phyloP scores from a whole-genome alignment of 495 filamentous ascomycete species.

The Platismatia glauca region DNA sequence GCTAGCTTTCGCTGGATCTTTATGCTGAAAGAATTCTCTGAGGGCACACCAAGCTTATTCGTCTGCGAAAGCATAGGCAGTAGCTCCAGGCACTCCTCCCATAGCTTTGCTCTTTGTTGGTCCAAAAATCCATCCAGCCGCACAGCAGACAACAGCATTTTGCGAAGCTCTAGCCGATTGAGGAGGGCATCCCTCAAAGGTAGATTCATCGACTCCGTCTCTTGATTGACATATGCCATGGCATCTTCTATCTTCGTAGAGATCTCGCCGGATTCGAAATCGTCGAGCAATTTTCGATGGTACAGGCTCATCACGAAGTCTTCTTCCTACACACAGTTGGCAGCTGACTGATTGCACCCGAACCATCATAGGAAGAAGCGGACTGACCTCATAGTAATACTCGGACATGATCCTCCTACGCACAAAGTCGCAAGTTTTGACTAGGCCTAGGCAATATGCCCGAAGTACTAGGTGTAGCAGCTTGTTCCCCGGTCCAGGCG shows the following conservation, averaged over 20 bases:
- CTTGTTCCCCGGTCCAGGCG: constrained; percentile 32
- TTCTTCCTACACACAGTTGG: constrained; percentile 60
- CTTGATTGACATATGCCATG: constrained; percentile 42
- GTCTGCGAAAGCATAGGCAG: constrained; percentile 47
- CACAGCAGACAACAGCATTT: constrained; percentile 49
- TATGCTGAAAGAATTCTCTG: constrained; percentile 72
- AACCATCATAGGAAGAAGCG: neutral
- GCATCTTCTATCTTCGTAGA: constrained; percentile 53
- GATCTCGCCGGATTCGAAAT: constrained; percentile 49
- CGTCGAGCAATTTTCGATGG: constrained; percentile 62
- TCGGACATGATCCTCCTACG: constrained; percentile 64
- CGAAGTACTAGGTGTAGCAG: constrained; percentile 61
- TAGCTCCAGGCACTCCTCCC: constrained; percentile 36
- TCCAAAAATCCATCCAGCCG: constrained; percentile 39
- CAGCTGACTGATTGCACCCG: neutral
- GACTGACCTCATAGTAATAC: constrained; percentile 75
- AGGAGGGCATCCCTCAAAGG: constrained; percentile 49
- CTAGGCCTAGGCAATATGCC: constrained; percentile 75
- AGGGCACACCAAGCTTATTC: constrained; percentile 51
- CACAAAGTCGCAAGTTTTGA: constrained; percentile 77
- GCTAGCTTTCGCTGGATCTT: constrained; percentile 85
- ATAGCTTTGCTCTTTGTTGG: constrained; percentile 32
- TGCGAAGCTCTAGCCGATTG: constrained; percentile 54
- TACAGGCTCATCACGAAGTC: constrained; percentile 91
- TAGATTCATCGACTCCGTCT: constrained; percentile 37